These are phyloP conservation scores for Senna siamea DNA, from an alignment of 306 rosid species.

Conservation along the genomic window DNA sequence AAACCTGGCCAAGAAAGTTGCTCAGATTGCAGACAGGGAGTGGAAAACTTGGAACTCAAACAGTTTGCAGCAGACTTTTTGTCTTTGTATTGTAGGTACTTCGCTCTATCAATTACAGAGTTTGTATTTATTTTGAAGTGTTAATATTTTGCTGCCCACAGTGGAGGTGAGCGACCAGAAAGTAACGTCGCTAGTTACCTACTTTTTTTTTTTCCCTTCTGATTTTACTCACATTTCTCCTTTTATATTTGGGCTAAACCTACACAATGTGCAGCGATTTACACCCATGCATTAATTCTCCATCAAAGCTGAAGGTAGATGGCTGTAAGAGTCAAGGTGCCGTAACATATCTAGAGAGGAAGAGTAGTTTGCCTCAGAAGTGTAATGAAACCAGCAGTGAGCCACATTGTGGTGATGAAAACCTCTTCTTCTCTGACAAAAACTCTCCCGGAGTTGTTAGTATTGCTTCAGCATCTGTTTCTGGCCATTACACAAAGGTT, in stretches of 20 bases:
- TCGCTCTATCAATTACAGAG: not conserved
- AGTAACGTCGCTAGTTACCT: constrained; percentile 6
- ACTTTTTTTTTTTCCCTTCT: not conserved
- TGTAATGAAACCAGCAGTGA: constrained; percentile 37
- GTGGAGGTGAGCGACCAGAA: constrained; percentile 14
- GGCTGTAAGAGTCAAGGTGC: constrained; percentile 51
- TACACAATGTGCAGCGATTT: constrained; percentile 50
- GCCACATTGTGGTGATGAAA: constrained; percentile 43
- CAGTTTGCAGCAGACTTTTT: constrained; percentile 65
- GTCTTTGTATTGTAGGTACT: constrained; percentile 85
- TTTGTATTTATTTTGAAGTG: not conserved
- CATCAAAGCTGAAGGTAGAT: constrained; percentile 53
- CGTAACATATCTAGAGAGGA: constrained; percentile 40
- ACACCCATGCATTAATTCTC: constrained; percentile 41
- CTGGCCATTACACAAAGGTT: constrained; percentile 44
- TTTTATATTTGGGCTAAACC: not conserved
- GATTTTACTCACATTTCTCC: not conserved
- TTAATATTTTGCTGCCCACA: constrained; percentile 11
- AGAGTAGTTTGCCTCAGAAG: constrained; percentile 50
- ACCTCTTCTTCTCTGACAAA: constrained; percentile 37
- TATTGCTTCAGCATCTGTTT: constrained; percentile 43
- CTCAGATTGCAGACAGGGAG: constrained; percentile 39
- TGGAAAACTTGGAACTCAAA: constrained; percentile 47
- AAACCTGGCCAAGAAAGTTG: constrained; percentile 31
- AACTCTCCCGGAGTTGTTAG: constrained; percentile 43